phyloP scores from a whole-genome alignment of 2,329 filamentous ascomycete genomes.

The Aspergillus glaucus region DNA sequence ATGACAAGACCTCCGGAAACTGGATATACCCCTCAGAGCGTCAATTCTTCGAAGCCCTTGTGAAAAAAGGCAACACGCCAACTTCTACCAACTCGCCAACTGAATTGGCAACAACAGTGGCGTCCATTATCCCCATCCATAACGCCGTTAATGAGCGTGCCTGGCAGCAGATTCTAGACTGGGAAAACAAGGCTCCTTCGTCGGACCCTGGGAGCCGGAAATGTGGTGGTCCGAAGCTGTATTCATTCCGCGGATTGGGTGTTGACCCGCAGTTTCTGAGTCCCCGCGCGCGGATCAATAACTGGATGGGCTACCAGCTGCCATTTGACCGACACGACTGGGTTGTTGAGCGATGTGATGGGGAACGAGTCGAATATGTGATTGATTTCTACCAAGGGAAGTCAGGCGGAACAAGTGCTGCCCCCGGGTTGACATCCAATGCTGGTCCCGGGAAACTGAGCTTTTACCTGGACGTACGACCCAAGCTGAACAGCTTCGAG shows the following conservation, averaged over 20 bases:
- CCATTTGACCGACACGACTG: slow-evolving; percentile 97
- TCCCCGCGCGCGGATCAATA: slow-evolving; percentile 76
- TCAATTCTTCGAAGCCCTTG: slow-evolving; percentile 97
- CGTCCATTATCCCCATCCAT: slow-evolving; percentile 89
- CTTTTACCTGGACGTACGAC: slow-evolving; percentile 60
- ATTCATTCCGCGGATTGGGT: slow-evolving; percentile 68
- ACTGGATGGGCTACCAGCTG: slow-evolving; percentile 75
- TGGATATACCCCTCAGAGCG: slow-evolving; percentile 97
- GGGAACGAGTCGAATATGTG: slow-evolving; percentile 73
- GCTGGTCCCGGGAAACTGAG: slow-evolving; percentile 44
- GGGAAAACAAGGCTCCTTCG: slow-evolving; percentile 65
- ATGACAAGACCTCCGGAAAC: slow-evolving; percentile 66
- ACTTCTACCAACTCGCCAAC: slow-evolving; percentile 37
- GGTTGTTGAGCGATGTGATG: slow-evolving; percentile 86
- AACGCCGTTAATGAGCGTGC: slow-evolving; percentile 97
- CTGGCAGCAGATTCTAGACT: slow-evolving; percentile 83
- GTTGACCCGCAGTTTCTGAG: slow-evolving; percentile 55
- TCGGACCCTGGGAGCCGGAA: slow-evolving; percentile 54
- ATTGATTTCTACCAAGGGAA: slow-evolving; percentile 95
- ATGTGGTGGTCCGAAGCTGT: slow-evolving; percentile 72
- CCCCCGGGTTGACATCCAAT: slow-evolving; percentile 24
- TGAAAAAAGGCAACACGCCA: slow-evolving; percentile 77
- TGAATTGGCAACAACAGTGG: slow-evolving; percentile 65
- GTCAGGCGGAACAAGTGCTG: slow-evolving; percentile 24
- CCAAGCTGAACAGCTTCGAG: slow-evolving; percentile 59